A percentile compares a stretch with the other conserved stretches of the same genome.
phyloP scores from a whole-genome alignment of 495 filamentous ascomycete species.

The Penicillium mononematosum region DNA sequence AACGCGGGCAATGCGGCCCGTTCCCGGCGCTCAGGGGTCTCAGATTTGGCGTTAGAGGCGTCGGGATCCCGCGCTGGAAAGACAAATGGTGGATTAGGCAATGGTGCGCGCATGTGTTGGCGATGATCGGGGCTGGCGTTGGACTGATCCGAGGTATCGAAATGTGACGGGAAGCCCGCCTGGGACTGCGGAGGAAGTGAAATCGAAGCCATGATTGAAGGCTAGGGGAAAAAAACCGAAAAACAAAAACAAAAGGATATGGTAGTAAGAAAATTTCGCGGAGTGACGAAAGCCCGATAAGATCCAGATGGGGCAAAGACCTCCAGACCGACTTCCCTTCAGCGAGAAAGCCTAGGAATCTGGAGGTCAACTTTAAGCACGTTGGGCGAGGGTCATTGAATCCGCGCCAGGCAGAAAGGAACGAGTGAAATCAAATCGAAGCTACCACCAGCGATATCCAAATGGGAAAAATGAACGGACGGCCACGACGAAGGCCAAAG shows the following conservation, averaged over 20 bases:
- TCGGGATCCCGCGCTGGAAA: slow-evolving; percentile 57
- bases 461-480: slow-evolving; percentile 46
- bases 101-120: slow-evolving; percentile 44
- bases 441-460: slow-evolving; percentile 10
- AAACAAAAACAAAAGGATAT: slow-evolving; percentile 8
- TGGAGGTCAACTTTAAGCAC: slow-evolving; percentile 43
- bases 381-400: slow-evolving; percentile 38
- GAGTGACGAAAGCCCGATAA: slow-evolving; percentile 19
- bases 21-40: slow-evolving; percentile 16
- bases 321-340: slow-evolving; percentile 45
- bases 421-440: slow-evolving; percentile 14
- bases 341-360: slow-evolving; percentile 39
- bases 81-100: slow-evolving; percentile 70
- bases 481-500: slow-evolving; percentile 46
- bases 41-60: slow-evolving; percentile 12
- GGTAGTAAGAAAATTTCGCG: slow-evolving; percentile 13
- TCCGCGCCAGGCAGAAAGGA: slow-evolving; percentile 33
- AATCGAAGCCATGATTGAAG: slow-evolving; percentile 42
- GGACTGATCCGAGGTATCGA: slow-evolving; percentile 27
- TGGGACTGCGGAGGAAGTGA: slow-evolving; percentile 41
- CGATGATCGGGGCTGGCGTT: slow-evolving; percentile 27
- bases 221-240: slow-evolving; percentile 9
- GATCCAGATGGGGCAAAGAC: slow-evolving; percentile 41
- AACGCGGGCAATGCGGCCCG: slow-evolving; percentile 59
- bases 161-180: slow-evolving; percentile 35